A percentile compares a stretch with the other conserved stretches of the same genome.
These are phyloP conservation scores for Crotalaria pallida DNA, from an alignment of 306 rosid genomes.

Conservation along the genomic window DNA sequence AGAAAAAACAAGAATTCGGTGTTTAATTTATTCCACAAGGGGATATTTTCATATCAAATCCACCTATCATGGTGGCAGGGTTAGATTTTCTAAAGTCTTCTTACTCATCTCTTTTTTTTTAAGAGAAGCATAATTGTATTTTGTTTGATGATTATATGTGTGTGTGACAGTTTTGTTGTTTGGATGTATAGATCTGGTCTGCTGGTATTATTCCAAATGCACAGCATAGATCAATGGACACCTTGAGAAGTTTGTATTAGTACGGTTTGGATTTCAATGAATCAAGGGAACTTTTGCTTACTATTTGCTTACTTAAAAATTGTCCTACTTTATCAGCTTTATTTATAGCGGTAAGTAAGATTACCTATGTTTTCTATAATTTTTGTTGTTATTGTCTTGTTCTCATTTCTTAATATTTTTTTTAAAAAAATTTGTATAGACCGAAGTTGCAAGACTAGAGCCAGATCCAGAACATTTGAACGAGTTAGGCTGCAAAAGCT, in stretches of 20 bases:
- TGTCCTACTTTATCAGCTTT: conserved; percentile 6
- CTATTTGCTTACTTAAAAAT: not conserved
- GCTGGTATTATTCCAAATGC: not conserved
- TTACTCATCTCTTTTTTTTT: not conserved
- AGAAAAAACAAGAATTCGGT: not conserved
- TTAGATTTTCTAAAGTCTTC: not conserved
- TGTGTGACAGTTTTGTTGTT: not conserved
- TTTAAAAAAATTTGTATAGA: too few relatives aligned
- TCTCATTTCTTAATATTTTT: too few relatives aligned
- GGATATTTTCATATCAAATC: not conserved
- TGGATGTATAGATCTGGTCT: not conserved
- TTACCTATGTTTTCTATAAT: not conserved
- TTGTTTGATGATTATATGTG: not conserved
- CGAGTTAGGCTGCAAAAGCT: not conserved
- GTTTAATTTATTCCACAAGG: not conserved
- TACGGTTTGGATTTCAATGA: not conserved
- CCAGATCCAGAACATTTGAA: not conserved
- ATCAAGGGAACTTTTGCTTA: not conserved
- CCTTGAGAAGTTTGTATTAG: not conserved
- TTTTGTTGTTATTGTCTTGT: not conserved
- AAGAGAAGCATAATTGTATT: not conserved
- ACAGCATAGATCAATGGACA: not conserved
- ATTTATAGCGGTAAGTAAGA: not conserved
- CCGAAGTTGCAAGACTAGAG: too few relatives aligned
- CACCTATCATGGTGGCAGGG: not conserved